Base-by-base conservation (phyloP, 495 filamentous ascomycete species). In the Tuber brumale region DNA sequence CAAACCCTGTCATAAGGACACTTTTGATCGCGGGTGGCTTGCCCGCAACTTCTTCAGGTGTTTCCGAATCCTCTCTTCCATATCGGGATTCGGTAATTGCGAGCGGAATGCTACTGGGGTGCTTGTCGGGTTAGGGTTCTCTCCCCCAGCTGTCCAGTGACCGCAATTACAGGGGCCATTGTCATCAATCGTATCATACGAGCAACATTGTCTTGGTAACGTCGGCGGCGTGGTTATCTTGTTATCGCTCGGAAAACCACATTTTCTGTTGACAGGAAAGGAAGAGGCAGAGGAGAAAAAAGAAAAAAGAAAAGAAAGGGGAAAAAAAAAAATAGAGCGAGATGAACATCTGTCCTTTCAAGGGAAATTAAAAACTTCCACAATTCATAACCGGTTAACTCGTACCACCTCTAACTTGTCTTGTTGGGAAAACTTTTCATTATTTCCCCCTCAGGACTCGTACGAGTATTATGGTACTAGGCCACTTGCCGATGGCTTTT, bases 371-470 rank as follows among this genome's bases (percentile, higher is more conserved):
- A 66, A 66, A 66, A 35, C 27, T 27, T 66, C 57, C 27, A 66
- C 57, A 66, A 66, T 66, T 66, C 27, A 6, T 18, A 35, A 18
- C 57, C 57, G 57, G 57, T 35, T 66, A 35, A 66, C 27, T 66
- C 27, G 57, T 66, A 35, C 57, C 31, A 18, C 57, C 57, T 18
- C 57, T 35, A 35, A 66, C 57, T 66, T 66, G 57, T 66, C 57
- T 66, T 66, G 57, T 66, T 66, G 57, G 57, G 57, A 35, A 66
- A 66, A 35, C 57, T 66, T 66, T 66, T 57, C 48, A 39, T 39
- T 39, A 39, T 39, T 39, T 39, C 5, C 37, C 1, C 37, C 23
- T n/a, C 12, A 23, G 0, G 48, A 23, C 1, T 3, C 23, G 5
- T 8, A 16, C n/a, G n/a, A n/a, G n/a, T 61, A 31, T 61, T 61